Evolutionary conservation across 805 yeast genomes (phyloP).

Genomic region (Metschnikowia drakensbergensis): DNA sequence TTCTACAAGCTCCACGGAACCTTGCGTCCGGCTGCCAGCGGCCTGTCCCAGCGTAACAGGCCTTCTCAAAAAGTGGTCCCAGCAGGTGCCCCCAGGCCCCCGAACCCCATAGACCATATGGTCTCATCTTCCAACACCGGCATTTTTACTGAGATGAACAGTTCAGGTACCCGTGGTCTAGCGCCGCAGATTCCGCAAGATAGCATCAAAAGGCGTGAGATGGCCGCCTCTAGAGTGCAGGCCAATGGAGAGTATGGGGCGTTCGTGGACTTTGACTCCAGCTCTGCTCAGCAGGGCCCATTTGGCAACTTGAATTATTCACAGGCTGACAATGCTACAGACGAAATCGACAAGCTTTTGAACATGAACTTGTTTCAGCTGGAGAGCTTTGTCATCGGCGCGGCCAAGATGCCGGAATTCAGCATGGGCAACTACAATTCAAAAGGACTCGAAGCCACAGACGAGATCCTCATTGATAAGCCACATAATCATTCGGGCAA

Average conservation of each 20-base stretch:
- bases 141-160: conserved; percentile 9
- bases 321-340: conserved; percentile 20
- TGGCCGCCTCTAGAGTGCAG: neutral
- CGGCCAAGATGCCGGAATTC: conserved; percentile 9
- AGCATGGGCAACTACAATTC: conserved; percentile 9
- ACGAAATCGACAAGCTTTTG: conserved; percentile 39
- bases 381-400: conserved; percentile 28
- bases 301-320: conserved; percentile 2
- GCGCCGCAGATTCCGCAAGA: neutral
- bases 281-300: neutral
- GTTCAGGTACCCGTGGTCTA: neutral
- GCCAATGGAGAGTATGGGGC: conserved; percentile 1
- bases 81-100: neutral
- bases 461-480: conserved; percentile 31
- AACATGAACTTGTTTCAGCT: conserved; percentile 38
- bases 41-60: conserved; percentile 1
- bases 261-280: conserved; percentile 9
- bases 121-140: conserved; percentile 12
- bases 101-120: conserved; percentile 7
- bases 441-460: conserved; percentile 27
- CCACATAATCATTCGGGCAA: conserved; percentile 16
- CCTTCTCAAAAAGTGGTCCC: neutral
- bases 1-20: conserved; percentile 45
- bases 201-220: neutral
- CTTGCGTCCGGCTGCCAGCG: conserved; percentile 36